These are phyloP conservation scores for Actinidia arguta DNA, from an alignment of 179 eudicot genomes.

Conservation along the genomic window DNA sequence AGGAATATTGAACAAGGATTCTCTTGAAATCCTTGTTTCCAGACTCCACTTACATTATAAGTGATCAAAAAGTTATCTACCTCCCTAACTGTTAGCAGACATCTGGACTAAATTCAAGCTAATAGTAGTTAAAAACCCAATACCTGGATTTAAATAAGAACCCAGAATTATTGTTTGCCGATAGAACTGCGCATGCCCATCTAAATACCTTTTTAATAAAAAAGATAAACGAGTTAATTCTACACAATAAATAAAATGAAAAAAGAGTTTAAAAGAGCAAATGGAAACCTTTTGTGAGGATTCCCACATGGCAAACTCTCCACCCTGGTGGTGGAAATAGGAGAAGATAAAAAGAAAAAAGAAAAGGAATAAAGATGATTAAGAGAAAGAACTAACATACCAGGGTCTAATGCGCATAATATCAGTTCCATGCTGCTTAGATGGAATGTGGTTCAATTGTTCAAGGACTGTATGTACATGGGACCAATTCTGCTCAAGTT, in stretches of 20 bases:
- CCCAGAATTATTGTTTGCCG: conserved; percentile 88
- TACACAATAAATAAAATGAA: not conserved
- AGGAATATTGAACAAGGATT: too few species aligned
- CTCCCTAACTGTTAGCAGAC: not conserved
- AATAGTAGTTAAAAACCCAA: not conserved
- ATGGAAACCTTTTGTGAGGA: conserved; percentile 12
- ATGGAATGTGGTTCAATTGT: conserved; percentile 71
- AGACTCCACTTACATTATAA: not conserved
- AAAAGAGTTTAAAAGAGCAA: not conserved
- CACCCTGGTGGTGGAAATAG: not conserved
- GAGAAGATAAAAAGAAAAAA: not conserved
- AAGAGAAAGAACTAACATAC: conserved; percentile 37
- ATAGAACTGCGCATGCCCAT: conserved; percentile 83
- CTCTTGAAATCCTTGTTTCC: too few species aligned
- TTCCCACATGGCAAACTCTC: not conserved
- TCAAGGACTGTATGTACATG: conserved; percentile 75
- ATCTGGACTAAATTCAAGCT: not conserved
- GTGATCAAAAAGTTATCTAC: not conserved
- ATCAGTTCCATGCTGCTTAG: conserved; percentile 84
- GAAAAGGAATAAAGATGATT: not conserved
- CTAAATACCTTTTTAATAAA: conserved; percentile 65
- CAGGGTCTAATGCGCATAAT: conserved; percentile 93
- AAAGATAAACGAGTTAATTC: conserved; percentile 2
- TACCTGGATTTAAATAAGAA: conserved; percentile 90
- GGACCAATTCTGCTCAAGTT: conserved; percentile 78